Conservation (phyloP, 148 eudicot genomes). For the Nepenthes mirabilis region DNA sequence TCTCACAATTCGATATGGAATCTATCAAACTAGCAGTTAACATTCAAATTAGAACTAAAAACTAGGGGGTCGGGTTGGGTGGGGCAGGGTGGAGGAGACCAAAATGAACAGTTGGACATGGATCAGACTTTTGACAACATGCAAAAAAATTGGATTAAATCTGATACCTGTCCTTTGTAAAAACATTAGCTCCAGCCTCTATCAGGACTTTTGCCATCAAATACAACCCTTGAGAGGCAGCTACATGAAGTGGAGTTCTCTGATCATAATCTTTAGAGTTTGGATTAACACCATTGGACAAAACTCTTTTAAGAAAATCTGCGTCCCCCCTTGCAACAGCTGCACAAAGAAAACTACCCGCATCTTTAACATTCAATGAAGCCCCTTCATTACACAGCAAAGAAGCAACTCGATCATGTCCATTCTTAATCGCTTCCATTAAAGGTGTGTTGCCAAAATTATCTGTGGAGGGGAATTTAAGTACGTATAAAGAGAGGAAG, state of each 20-base stretch:
- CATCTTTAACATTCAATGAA: conserved; percentile 38
- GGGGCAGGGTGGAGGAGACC: no score
- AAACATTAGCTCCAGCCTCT: conserved; percentile 74
- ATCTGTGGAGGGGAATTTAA: conserved; percentile 25
- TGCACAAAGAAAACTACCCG: conserved; percentile 55
- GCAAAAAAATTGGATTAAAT: no score
- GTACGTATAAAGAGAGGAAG: background rate
- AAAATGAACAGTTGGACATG: no score
- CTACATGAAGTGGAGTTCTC: conserved; percentile 78
- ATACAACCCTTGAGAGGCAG: conserved; percentile 64
- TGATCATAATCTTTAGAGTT: conserved; percentile 64
- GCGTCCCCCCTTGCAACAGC: conserved; percentile 51
- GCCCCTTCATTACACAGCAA: conserved; percentile 48
- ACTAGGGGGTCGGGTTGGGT: no score
- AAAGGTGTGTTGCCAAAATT: conserved; percentile 70
- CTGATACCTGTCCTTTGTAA: conserved; percentile 58
- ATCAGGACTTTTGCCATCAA: conserved; percentile 62
- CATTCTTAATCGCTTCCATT: conserved; percentile 69
- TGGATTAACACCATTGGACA: conserved; percentile 63
- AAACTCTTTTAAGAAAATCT: conserved; percentile 43
- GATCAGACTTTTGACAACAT: no score
- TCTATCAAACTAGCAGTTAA: no score
- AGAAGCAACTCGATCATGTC: conserved; percentile 65
- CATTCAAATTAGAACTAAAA: no score
- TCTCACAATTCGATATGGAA: no score